Percentiles rank a stretch among this genome's conserved stretches.
These are phyloP conservation scores for Pseudoneurospora amorphoporcata DNA, from an alignment of 495 filamentous ascomycete species.

Conservation along the genomic window DNA sequence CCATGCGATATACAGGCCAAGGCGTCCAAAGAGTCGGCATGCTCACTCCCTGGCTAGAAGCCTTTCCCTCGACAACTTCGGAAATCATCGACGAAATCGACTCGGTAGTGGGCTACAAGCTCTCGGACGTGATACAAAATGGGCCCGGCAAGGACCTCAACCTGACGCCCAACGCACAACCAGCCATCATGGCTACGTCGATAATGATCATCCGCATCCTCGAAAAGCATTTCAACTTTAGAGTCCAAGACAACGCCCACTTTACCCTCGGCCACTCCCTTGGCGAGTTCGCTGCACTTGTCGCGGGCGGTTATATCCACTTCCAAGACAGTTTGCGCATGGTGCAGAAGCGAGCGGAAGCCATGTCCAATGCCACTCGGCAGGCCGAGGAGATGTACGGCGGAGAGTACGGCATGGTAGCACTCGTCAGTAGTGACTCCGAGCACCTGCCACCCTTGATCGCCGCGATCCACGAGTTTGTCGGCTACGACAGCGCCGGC, in stretches of 20 bases:
- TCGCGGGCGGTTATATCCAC: constrained; percentile 64
- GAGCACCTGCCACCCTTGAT: constrained; percentile 59
- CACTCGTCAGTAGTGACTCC: constrained; percentile 68
- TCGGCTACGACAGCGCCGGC: constrained; percentile 54
- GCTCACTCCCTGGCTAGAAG: constrained; percentile 70
- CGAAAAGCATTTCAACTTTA: constrained; percentile 74
- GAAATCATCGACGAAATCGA: constrained; percentile 79
- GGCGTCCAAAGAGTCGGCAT: constrained; percentile 93
- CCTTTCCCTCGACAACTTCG: constrained; percentile 64
- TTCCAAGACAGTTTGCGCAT: constrained; percentile 70
- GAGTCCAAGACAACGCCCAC: constrained; percentile 55
- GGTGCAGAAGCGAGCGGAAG: constrained; percentile 69
- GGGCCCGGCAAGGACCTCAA: constrained; percentile 70
- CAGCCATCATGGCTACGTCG: constrained; percentile 90
- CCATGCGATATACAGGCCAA: constrained; percentile 50
- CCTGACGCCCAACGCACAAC: constrained; percentile 79
- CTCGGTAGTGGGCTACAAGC: constrained; percentile 51
- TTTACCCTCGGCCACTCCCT: constrained; percentile 85
- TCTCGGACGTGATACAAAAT: constrained; percentile 69
- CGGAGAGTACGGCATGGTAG: constrained; percentile 88
- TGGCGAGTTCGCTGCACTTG: constrained; percentile 90
- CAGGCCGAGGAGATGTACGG: constrained; percentile 51
- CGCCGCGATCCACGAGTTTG: constrained; percentile 66
- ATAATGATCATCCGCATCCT: constrained; percentile 84
- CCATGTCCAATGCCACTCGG: constrained; percentile 69